Conservation (phyloP, 139 green algal species). For the Chlorella sp. region DNA sequence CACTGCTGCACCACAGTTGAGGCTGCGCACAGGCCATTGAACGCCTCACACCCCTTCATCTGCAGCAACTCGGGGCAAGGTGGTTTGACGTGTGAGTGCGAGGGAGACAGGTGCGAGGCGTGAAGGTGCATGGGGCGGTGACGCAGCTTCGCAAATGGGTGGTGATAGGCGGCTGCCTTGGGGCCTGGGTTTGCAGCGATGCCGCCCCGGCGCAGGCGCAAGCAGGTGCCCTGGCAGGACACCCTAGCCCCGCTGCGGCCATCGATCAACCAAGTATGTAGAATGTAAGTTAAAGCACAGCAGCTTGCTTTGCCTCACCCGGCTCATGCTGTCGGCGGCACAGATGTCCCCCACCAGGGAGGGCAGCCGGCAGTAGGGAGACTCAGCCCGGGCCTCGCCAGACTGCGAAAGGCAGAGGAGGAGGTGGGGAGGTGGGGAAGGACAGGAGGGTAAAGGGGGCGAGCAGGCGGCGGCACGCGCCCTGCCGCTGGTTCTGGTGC, state of each 20-base stretch:
- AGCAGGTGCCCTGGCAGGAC: too few species aligned
- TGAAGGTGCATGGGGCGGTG: too few species aligned
- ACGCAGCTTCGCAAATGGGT: not conserved
- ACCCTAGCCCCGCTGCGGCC: too few species aligned
- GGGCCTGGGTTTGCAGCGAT: too few species aligned
- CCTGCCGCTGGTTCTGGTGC: too few species aligned
- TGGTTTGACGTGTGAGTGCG: rapidly evolving
- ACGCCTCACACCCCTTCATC: slow-evolving; percentile 39
- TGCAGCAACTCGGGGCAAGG: not conserved
- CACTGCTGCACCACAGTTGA: slow-evolving; percentile 39
- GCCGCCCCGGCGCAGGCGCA: not conserved
- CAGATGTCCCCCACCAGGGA: slow-evolving; percentile 36
- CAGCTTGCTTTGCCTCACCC: not conserved
- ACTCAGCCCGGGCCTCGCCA: not conserved
- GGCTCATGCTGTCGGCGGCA: slow-evolving; percentile 26
- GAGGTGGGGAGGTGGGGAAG: not conserved
- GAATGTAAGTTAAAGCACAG: too few species aligned
- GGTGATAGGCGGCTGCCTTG: too few species aligned
- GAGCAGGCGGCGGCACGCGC: not conserved
- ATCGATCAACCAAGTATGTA: too few species aligned
- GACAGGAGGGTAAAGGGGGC: not conserved
- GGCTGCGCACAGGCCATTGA: slow-evolving; percentile 30
- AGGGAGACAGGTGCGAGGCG: too few species aligned
- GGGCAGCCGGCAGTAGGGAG: slow-evolving; percentile 14
- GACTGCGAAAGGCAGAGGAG: not conserved